Conservation (phyloP, 371 early-diverging fungal genomes). For the Coemansia sp. region DNA sequence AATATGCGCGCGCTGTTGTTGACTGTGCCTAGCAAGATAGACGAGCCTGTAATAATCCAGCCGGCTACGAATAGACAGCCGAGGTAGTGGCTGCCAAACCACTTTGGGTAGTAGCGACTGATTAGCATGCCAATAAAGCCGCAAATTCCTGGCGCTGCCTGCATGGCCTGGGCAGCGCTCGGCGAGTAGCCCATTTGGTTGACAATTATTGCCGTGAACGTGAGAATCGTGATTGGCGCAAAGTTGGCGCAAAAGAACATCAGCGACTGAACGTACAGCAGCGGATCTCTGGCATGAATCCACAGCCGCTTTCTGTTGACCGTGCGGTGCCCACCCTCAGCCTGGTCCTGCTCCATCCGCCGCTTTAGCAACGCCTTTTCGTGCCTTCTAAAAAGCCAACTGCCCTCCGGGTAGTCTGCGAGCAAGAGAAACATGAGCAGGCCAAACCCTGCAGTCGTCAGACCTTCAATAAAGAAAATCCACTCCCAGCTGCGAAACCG, state of each 20-base stretch:
- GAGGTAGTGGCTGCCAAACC: slow-evolving; percentile 32
- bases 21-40: slow-evolving; percentile 25
- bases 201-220: slow-evolving; percentile 74
- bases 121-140: slow-evolving; percentile 30
- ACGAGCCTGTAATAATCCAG: slow-evolving; percentile 29
- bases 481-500: slow-evolving; percentile 59
- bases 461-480: slow-evolving; percentile 74
- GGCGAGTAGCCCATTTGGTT: slow-evolving; percentile 61
- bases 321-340: slow-evolving; percentile 55
- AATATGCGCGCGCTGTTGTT: slow-evolving; percentile 46
- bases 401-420: slow-evolving; percentile 70
- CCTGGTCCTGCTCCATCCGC: slow-evolving; percentile 54
- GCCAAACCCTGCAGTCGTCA: slow-evolving; percentile 65
- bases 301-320: slow-evolving; percentile 17
- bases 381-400: slow-evolving; percentile 56
- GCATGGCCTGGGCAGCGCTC: slow-evolving; percentile 43
- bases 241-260: slow-evolving; percentile 33
- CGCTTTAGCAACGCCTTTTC: slow-evolving; percentile 59
- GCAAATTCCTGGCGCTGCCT: slow-evolving; percentile 38
- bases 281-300: slow-evolving; percentile 27
- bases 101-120: slow-evolving; percentile 31
- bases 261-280: slow-evolving; percentile 38
- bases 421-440: slow-evolving; percentile 60
- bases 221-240: slow-evolving; percentile 66
- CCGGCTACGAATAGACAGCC: slow-evolving; percentile 29